Base-by-base conservation (phyloP, 495 filamentous ascomycete species). In the Xylaria bambusicola region DNA sequence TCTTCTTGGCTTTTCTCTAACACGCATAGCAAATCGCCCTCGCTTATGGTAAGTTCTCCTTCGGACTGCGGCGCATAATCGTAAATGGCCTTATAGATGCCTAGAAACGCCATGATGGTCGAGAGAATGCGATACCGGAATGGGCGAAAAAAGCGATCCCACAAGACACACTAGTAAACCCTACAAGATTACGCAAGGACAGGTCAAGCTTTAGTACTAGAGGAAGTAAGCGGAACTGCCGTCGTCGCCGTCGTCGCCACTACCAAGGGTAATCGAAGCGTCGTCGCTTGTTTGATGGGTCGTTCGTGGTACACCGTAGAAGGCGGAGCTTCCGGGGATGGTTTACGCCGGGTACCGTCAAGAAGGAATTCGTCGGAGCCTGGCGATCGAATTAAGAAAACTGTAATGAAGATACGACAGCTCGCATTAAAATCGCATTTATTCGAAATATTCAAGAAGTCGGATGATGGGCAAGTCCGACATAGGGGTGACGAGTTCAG, bases 1-100 rank as follows among this genome's bases (percentile, higher is more conserved):
- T 97, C 93, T 6, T 96, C 92, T 26, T 75, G 71, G 70, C 85
- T 91, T 79, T 96, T 96, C 65, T 98, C 91, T 48, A 98, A 79
- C 31, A 99, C 80, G 72, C 93, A 98, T 40, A 99, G 83, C 47
- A 97, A 65, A 71, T 99, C 95, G 56, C 93, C 94, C 68, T 97
- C 93, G 56, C 79, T 76, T 61, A 99, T 88, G 62, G 87, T 80
- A 58, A 99, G 80, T 84, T 99, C 95, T 50, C 89, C 86, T 60
- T 92, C 89, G 62, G 83, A 87, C 74, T 97, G 92, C 58, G 94
- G 92, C 58, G 82, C 80, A 78, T 98, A 99, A 79, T 96, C 91
- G 82, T 95, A 98, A 68, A 96, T 66, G 68, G 92, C 93, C 72
- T 85, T 89, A 80, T 92, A 97, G 52, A 99, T 84, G 55, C 92